Evolutionary conservation across 179 eudicot species (phyloP), one percentile per base, ranked within the genome.

Genomic region (Silene noctiflora): DNA sequence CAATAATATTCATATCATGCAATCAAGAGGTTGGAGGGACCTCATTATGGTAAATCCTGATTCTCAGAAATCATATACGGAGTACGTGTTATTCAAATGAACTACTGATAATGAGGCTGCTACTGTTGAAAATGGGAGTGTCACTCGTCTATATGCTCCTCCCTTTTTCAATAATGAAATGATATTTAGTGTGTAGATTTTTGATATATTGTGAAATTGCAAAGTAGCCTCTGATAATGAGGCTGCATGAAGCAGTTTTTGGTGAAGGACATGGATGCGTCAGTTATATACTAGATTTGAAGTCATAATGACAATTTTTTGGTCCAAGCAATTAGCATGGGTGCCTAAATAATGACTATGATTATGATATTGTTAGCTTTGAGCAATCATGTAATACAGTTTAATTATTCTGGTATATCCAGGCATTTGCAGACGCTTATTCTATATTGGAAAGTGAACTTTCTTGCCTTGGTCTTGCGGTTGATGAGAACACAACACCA

Each of bases 381-480:
- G 29, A 63, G 65, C 44, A 62, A 35, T 56, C 46, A 6, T 69
- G 71, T 59, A 24, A 66, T 65, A 10, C 11, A 4, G 21, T 19
- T 71, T 72, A 31, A 64, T 24, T 25, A 10, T 42, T 58, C 56
- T 71, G 66, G 42, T 19, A 60, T 78, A 44, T 83, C 76, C 85
- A 91, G 98, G 97, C 98, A 48, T 94, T 94, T 89, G 97, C 98
- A 24, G 98, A 94, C 86, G 98, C 98, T 68, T 89, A 94, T 84
- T 75, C 90, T 80, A 82, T 80, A 67, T 78, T 92, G 75, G 94
- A 88, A 75, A 87, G 79, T 81, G 92, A 89, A 82, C 80, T 89
- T 13, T 58, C 85, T 51, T 84, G 73, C 83, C 83, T 88, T 75
- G 79, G 81, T 27, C 77, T 39, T 74, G 81, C 81, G 62, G 83